Conservation (phyloP, 176 grass and related monocot species). For the Thalia dealbata region DNA sequence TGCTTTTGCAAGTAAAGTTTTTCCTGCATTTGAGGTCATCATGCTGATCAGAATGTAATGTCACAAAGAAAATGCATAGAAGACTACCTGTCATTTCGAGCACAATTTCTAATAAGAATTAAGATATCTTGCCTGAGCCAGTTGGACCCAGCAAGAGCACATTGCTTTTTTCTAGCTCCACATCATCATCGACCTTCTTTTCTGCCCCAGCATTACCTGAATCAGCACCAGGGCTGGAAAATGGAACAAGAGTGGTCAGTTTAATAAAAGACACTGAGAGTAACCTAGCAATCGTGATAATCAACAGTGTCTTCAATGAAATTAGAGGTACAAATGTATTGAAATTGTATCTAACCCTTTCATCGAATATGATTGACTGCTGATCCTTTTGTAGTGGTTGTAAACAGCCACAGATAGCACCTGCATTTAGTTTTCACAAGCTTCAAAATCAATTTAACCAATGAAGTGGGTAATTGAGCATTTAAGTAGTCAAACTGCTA, state of each 20-base stretch:
- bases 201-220: constrained; percentile 23
- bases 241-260: constrained; percentile 23
- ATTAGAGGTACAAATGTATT: constrained; percentile 6
- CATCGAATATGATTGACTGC: constrained; percentile 62
- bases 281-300: constrained; percentile 2
- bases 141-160: constrained; percentile 91
- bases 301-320: constrained; percentile 9
- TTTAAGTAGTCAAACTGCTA: too few species aligned
- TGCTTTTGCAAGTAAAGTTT: constrained; percentile 97
- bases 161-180: constrained; percentile 99
- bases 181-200: constrained; percentile 56
- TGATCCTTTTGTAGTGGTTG: constrained; percentile 98
- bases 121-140: constrained; percentile 52
- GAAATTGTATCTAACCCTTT: constrained; percentile 62
- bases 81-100: not conserved
- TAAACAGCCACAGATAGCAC: constrained; percentile 91
- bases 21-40: constrained; percentile 49
- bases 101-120: constrained; percentile 1
- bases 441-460: constrained; percentile 1
- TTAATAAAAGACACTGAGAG: constrained; percentile 1
- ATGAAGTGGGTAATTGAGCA: not conserved
- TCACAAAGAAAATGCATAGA: not conserved
- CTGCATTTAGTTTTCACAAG: constrained; percentile 32
- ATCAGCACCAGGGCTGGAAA: constrained; percentile 52
- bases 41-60: constrained; percentile 14